Evolutionary conservation across 305 asterid genomes (phyloP), one percentile per base, ranked within the genome.

Genomic region (Petunia hybrid): DNA sequence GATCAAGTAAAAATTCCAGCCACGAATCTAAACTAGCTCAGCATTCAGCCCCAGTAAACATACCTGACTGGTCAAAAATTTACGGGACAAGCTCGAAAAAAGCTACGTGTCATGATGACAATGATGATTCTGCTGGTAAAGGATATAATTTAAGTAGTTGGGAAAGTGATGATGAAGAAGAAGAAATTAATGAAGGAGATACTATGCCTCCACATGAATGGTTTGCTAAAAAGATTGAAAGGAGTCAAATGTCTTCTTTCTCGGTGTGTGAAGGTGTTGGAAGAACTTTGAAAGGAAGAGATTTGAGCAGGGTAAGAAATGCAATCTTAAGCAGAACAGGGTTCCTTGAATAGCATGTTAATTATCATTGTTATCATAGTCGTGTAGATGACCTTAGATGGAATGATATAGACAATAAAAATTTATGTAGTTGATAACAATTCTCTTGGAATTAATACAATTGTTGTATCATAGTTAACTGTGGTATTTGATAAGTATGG

Each of bases 191-290:
- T 1, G 82, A 56, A 8, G 85, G 65, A 0, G 67, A 48, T 57
- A 9, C 85, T 81, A 64, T 89, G 5, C 93, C 97, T 40, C 95
- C 95, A 1, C 97, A 92, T 79, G 90, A 91, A 84, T 91, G 85
- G 89, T 81, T 90, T 3, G 92, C 93, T 0, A 87, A 73, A 68
- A 90, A 66, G 69, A 68, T 84, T 55, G 88, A 86, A 16, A 86
- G 88, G 57, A 82, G 79, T 36, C 87, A 78, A 40, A 82, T 83
- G 1, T 81, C 88, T 3, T 89, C 97, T 16, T 90, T 86, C 43
- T 92, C 95, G 1, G 94, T 91, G 51, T 88, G 89, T 61, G 97
- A 90, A 86, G 97, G 97, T 0, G 87, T 81, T 61, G 97, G 97
- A 70, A 89, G 95, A 48, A 92, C 93, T 7, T 89, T 92, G 3